phyloP scores from a whole-genome alignment of 2,329 filamentous ascomycete species.

The Neofusicoccum sp. region DNA sequence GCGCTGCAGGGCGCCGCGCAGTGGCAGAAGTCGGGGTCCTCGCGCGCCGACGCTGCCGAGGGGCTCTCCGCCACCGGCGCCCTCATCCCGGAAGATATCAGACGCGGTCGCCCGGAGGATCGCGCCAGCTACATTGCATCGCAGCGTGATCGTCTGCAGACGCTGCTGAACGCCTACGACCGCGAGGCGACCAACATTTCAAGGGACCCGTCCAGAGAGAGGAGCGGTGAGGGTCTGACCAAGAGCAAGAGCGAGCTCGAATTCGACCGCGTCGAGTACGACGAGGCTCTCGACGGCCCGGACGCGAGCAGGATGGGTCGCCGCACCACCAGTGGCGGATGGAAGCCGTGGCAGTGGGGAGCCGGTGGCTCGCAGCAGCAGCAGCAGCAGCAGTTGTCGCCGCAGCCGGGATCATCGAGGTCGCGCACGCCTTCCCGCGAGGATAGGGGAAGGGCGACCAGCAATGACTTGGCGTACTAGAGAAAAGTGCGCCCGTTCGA shows the following conservation, averaged over 20 bases:
- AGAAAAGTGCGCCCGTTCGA: neutral
- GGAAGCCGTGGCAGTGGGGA: slow-evolving; percentile 56
- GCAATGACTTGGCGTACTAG: slow-evolving; percentile 22
- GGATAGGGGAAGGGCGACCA: slow-evolving; percentile 14
- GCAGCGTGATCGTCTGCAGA: slow-evolving; percentile 75
- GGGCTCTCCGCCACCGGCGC: slow-evolving; percentile 61
- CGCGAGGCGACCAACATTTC: slow-evolving; percentile 61
- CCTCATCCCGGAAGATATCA: slow-evolving; percentile 71
- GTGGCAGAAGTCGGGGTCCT: slow-evolving; percentile 39
- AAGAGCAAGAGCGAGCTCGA: slow-evolving; percentile 86
- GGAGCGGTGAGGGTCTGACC: slow-evolving; percentile 59
- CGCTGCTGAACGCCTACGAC: slow-evolving; percentile 77
- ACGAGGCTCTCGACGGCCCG: slow-evolving; percentile 64
- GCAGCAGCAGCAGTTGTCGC: neutral
- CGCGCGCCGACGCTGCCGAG: slow-evolving; percentile 45
- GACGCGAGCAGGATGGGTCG: slow-evolving; percentile 34
- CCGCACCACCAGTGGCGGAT: slow-evolving; percentile 41
- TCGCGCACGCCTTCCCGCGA: slow-evolving; percentile 19
- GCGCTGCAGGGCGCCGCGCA: slow-evolving; percentile 68
- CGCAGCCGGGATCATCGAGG: neutral
- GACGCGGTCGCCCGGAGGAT: slow-evolving; percentile 61
- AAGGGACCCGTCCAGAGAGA: slow-evolving; percentile 52
- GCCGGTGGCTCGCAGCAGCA: neutral
- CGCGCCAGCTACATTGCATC: slow-evolving; percentile 73
- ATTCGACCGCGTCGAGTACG: slow-evolving; percentile 81